phyloP scores from a whole-genome alignment of 352 stramenopile species.

The Phytophthora sansomeana region DNA sequence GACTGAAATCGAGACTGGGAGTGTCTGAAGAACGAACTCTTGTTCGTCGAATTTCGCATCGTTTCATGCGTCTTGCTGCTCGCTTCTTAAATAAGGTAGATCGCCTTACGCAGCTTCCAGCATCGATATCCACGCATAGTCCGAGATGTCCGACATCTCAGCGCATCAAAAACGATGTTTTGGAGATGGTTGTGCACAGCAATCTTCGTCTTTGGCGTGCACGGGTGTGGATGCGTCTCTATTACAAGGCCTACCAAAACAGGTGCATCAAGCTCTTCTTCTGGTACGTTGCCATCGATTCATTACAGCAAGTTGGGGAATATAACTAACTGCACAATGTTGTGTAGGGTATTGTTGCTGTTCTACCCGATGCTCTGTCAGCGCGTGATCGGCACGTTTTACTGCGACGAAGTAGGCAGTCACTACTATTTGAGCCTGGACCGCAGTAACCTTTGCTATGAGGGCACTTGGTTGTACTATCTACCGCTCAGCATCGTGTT shows the following conservation, averaged over 20 bases:
- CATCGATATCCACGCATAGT: constrained; percentile 53
- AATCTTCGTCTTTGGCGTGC: constrained; percentile 77
- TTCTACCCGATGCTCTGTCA: constrained; percentile 82
- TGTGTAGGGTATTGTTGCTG: constrained; percentile 62
- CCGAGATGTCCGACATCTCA: constrained; percentile 63
- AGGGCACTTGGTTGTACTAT: constrained; percentile 66
- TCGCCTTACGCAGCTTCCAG: constrained; percentile 46
- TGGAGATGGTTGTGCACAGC: constrained; percentile 70
- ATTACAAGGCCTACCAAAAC: constrained; percentile 80
- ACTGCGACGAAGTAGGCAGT: constrained; percentile 74
- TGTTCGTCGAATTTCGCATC: constrained; percentile 14
- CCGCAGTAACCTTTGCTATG: constrained; percentile 65
- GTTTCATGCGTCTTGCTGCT: constrained; percentile 22
- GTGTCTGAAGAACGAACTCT: constrained; percentile 17
- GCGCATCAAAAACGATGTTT: constrained; percentile 56
- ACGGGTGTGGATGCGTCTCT: constrained; percentile 72
- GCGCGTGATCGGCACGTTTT: constrained; percentile 73
- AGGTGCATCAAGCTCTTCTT: constrained; percentile 83
- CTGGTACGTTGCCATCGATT: constrained; percentile 41
- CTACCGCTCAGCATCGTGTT: constrained; percentile 54
- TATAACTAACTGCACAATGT: not conserved
- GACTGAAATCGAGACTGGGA: constrained; percentile 37
- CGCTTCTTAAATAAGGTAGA: constrained; percentile 31
- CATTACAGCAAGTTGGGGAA: not conserved
- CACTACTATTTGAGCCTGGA: constrained; percentile 73